Base-by-base conservation (phyloP, 2,329 filamentous ascomycete species). In the Coniochaeta sp. region DNA sequence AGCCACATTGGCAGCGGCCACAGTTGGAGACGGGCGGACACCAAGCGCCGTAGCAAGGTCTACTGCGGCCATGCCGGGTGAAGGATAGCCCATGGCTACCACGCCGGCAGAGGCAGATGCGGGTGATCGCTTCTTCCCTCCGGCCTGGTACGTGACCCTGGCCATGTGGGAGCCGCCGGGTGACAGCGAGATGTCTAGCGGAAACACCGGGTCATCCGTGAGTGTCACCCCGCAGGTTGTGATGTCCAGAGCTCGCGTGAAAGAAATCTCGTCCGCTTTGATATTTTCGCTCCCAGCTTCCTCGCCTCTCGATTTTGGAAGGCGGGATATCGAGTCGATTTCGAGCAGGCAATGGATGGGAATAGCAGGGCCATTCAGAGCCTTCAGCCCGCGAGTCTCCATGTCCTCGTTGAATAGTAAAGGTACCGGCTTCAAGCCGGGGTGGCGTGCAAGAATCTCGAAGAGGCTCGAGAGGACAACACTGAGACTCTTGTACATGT, bases 371-470 rank as follows among this genome's bases (percentile, higher is more conserved):
- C 67, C 64, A 40, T 67, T 67, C 16, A 79, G 63, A 3, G 74
- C 69, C 14, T 67, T 65, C 27, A 78, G 60, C 4, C 76, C 75
- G 12, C 72, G 62, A 14, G 71, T 65, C 53, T 75, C 67, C 52
- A 75, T 57, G 52, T 82, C 79, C 59, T 82, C 79, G 0, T 67
- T 58, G 1, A 82, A 69, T 18, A 81, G 65, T 60, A 81, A 82
- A 13, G 70, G 70, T 28, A 48, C 45, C 40, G 70, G 74, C 8
- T 68, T 58, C 8, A 64, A 53, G 14, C 61, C 69, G 14, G 70
- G 59, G 10, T 67, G 64, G 27, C 62, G 63, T 13, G 68, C 67
- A 54, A 74, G 72, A 9, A 71, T 65, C 35, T 75, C 70, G 45
- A 73, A 73, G n/a, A 81, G 65, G n/a, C 18, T 48, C 13, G 73